phyloP scores from a whole-genome alignment of 768 basidiomycete species.

The Tulasnella calospora region DNA sequence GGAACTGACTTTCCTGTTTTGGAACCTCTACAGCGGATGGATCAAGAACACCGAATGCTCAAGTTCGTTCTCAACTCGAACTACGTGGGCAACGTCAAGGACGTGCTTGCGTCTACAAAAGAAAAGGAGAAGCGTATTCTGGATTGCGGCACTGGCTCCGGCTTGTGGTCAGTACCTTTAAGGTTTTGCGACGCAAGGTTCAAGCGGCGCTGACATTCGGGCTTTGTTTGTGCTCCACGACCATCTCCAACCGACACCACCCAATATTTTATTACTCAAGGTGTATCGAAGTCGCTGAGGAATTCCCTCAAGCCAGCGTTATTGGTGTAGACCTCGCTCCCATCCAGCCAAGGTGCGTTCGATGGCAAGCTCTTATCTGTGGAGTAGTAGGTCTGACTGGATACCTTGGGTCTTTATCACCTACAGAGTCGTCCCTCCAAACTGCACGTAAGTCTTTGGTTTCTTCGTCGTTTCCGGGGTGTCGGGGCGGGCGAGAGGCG shows the following conservation, averaged over 20 bases:
- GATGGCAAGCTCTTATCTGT: slow-evolving; percentile 14
- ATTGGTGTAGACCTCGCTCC: slow-evolving; percentile 73
- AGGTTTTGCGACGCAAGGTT: not conserved
- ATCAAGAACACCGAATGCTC: slow-evolving; percentile 59
- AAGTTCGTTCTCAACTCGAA: slow-evolving; percentile 60
- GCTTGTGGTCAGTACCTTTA: slow-evolving; percentile 53
- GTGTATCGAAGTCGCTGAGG: slow-evolving; percentile 67
- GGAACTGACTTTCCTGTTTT: not conserved
- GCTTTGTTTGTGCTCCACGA: not conserved
- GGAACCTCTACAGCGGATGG: slow-evolving; percentile 47
- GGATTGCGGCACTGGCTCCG: slow-evolving; percentile 65
- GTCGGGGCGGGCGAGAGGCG: not conserved
- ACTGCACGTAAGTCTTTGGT: slow-evolving; percentile 58
- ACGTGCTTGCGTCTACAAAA: slow-evolving; percentile 45
- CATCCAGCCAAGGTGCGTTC: slow-evolving; percentile 62
- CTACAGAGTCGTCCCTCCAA: slow-evolving; percentile 56
- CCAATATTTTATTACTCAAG: slow-evolving; percentile 44
- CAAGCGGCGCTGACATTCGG: slow-evolving; percentile 2
- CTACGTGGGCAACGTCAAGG: slow-evolving; percentile 60
- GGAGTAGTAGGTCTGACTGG: slow-evolving; percentile 4
- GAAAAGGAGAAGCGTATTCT: slow-evolving; percentile 51
- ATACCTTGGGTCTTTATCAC: slow-evolving; percentile 21
- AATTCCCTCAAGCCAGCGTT: slow-evolving; percentile 61
- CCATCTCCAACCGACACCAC: not conserved
- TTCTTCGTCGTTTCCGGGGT: slow-evolving; percentile 1